Evolutionary conservation across 176 grass and related monocot genomes (phyloP), one percentile per base, ranked within the genome.

Genomic region (Dactylis glomerata): DNA sequence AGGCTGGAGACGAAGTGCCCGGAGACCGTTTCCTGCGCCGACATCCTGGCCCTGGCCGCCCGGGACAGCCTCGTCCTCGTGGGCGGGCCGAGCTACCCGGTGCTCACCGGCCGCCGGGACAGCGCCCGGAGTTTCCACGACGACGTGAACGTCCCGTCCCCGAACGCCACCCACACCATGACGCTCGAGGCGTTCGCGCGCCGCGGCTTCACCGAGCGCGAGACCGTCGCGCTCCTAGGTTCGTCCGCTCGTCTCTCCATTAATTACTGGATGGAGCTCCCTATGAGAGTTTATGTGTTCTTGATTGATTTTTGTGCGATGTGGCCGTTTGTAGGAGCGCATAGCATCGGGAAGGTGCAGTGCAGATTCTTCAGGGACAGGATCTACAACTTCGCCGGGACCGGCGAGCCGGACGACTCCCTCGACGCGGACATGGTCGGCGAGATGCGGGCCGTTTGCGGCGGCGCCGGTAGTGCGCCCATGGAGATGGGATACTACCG

Each of bases 281-380:
- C 6, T 49, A 23, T 34, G 10, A 22, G 42, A 33, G 5, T 31
- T 15, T 32, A 27, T 15, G 75, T 12, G 2, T 56, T 47, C 1
- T n/a, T 32, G 17, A 32, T 14, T 78, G 24, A 12, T 68, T 20
- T 6, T 62, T 77, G 32, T 31, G n/a, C 24, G 57, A 68, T 17
- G 27, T 0, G 14, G 36, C 42, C 14, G 65, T 10, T 46, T 46
- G 79, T 24, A 89, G 92, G 92, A 24, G 92, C 89, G 2, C 92
- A 94, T 73, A 94, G 86, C 80, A 86, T 94, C 38, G 92, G 92
- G 24, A 91, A 89, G 83, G 83, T 88, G 65, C 89, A 77, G 24
- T 94, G 92, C 57, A 67, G 51, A 10, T 91, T 90, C 86, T 91
- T 94, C 86, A 9, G 10, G 11, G 76, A 94, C 56, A 76, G 92